Base-by-base conservation (phyloP, 106 monocot species). In the Phalaenopsis equestris region DNA sequence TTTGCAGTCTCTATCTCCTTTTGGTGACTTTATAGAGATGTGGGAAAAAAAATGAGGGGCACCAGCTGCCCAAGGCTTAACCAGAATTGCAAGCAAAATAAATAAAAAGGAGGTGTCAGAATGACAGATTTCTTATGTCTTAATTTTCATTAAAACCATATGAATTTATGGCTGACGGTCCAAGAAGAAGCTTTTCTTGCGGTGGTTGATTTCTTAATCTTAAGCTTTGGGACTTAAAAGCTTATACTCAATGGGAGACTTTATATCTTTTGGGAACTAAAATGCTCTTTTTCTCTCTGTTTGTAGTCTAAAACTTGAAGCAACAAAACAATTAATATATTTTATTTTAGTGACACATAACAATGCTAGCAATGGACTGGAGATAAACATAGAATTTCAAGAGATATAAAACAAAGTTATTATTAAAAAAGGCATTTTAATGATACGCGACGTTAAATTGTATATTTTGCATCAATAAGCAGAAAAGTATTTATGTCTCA, bases 201-300 rank as follows among this genome's bases (percentile, higher is more conserved):
- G 23, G 67, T 49, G 78, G 72, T 48, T 49, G 85, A 72, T 88
- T 88, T 77, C 86, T 89, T 89, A 55, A 77, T 72, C 76, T 84
- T 86, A n/a, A 70, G 56, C 41, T 16, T 80, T 82, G 6, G 77
- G 58, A 57, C 37, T 65, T 82, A 67, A 56, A n/a, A 61, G 68
- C 82, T 86, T 86, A 83, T 78, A 89, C 78, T 83, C 81, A 86
- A 89, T 83, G 70, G 74, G 84, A 87, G 87, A 68, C 19, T 84
- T 77, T 57, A 0, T 24, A 17, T 41, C 19, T 58, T 67, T 78
- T 58, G 21, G 61, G 8, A 19, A 61, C 61, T 21, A 21, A 61
- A 61, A 61, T 5, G 8, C 48, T 10, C 9, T 9, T 48, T 48
- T 48, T 48, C 9, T 48, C 48, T 48, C 48, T 48, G 12, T 52